Percentiles rank a stretch among this genome's conserved stretches.
phyloP scores from a whole-genome alignment of 306 rosid genomes.

The Vachellia pachyceras region DNA sequence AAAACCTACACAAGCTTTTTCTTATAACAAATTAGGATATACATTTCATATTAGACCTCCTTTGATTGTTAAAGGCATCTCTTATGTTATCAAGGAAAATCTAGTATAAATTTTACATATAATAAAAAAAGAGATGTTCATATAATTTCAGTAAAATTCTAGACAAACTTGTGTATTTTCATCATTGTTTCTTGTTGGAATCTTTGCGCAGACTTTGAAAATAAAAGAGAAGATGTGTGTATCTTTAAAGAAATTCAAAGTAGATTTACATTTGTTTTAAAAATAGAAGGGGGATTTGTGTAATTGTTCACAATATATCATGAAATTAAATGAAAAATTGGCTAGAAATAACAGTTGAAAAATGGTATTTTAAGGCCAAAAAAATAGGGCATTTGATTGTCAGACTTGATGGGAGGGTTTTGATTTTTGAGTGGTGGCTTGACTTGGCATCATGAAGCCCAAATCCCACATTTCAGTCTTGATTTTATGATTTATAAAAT shows the following conservation, averaged over 20 bases:
- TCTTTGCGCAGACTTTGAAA: neutral
- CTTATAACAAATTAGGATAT: neutral
- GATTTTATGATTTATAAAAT: no score
- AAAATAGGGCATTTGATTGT: neutral
- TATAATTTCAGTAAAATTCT: neutral
- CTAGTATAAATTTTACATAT: no score
- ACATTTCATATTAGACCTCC: no score
- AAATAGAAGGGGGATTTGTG: neutral
- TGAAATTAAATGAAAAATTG: neutral
- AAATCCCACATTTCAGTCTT: no score
- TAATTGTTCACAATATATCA: neutral
- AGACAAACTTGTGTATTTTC: neutral
- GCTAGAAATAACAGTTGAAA: neutral
- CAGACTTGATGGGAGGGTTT: neutral
- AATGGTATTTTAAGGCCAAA: neutral
- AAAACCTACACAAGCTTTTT: neutral
- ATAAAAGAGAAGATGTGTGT: neutral
- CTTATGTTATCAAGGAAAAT: neutral
- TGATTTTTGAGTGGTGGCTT: slow-evolving; percentile 1
- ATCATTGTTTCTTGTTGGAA: neutral
- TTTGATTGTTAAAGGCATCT: neutral
- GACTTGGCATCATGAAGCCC: no score
- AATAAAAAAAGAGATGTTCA: no score
- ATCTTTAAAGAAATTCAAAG: neutral
- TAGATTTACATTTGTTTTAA: neutral